phyloP scores from a whole-genome alignment of 495 filamentous ascomycete genomes.

The Pseudoneurospora amorphoporcata region DNA sequence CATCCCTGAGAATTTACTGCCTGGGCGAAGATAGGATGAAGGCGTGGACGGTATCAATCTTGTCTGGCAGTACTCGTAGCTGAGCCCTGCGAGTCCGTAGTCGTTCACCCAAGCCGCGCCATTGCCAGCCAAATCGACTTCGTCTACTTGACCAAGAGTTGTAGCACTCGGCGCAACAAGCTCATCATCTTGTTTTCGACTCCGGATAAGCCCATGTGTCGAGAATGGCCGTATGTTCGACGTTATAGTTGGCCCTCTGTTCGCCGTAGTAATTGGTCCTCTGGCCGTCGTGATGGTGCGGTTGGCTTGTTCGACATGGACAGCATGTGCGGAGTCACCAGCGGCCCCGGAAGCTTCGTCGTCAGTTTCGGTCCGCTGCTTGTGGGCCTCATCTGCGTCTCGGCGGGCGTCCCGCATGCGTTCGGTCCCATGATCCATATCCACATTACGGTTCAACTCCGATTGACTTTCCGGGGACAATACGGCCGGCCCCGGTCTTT shows the following conservation, averaged over 20 bases:
- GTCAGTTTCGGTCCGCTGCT: conserved; percentile 29
- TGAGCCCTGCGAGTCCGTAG: conserved; percentile 31
- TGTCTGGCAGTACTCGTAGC: conserved; percentile 57
- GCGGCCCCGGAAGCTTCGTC: conserved; percentile 15
- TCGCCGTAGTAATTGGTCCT: neutral
- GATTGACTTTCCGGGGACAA: conserved; percentile 28
- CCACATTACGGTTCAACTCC: conserved; percentile 16
- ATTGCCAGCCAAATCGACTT: conserved; percentile 10
- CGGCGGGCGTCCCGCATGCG: neutral
- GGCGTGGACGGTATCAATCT: conserved; percentile 52
- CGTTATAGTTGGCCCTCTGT: neutral
- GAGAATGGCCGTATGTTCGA: neutral
- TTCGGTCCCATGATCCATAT: conserved; percentile 13
- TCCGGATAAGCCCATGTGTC: neutral
- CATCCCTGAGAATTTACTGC: conserved; percentile 80
- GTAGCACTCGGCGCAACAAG: neutral
- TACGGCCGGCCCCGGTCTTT: conserved; percentile 22
- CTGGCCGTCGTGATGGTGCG: conserved; percentile 9
- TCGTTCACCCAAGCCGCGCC: conserved; percentile 19
- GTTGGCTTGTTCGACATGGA: neutral
- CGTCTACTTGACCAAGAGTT: conserved; percentile 6
- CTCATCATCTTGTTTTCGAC: conserved; percentile 1
- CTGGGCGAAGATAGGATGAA: conserved; percentile 77
- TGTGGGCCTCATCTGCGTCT: conserved; percentile 14
- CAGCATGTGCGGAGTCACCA: conserved; percentile 3